These are phyloP conservation scores for Neoascochyta sp. DNA, from an alignment of 2,329 filamentous ascomycete species.

Conservation along the genomic window DNA sequence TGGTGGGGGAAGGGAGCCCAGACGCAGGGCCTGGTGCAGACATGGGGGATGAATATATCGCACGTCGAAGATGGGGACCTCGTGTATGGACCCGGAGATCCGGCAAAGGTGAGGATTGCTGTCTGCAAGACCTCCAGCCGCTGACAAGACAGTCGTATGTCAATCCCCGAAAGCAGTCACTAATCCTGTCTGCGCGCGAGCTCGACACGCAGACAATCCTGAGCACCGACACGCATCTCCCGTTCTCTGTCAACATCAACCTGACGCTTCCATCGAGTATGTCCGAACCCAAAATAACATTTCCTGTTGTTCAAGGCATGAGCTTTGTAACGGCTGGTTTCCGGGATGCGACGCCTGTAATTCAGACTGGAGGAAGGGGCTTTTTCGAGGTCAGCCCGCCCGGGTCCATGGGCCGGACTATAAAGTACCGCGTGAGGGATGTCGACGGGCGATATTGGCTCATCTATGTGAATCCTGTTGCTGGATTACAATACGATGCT, in stretches of 20 bases:
- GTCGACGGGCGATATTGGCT: conserved; percentile 69
- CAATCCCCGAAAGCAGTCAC: conserved; percentile 77
- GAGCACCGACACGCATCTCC: conserved; percentile 51
- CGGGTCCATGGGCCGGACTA: conserved; percentile 59
- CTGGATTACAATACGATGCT: conserved; percentile 53
- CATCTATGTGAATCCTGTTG: conserved; percentile 63
- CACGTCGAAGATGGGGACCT: conserved; percentile 67
- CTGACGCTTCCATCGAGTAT: conserved; percentile 53
- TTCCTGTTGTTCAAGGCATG: conserved; percentile 87
- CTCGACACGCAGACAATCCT: conserved; percentile 59
- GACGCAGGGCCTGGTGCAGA: conserved; percentile 50
- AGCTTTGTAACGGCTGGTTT: conserved; percentile 79
- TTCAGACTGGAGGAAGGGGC: conserved; percentile 67
- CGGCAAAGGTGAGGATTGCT: conserved; percentile 22
- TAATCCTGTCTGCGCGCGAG: conserved; percentile 76
- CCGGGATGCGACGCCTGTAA: conserved; percentile 62
- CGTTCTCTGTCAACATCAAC: conserved; percentile 64
- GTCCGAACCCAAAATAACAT: conserved; percentile 61
- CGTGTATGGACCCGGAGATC: conserved; percentile 55
- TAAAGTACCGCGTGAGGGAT: conserved; percentile 71
- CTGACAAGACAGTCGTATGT: too few relatives aligned
- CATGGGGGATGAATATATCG: conserved; percentile 73
- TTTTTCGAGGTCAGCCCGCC: conserved; percentile 64
- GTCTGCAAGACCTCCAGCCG: too few relatives aligned
- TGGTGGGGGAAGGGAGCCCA: conserved; percentile 46